Evolutionary conservation across 2,329 filamentous ascomycete species (phyloP), one percentile per base, ranked within the genome.

Genomic region (Penicillium sp.): DNA sequence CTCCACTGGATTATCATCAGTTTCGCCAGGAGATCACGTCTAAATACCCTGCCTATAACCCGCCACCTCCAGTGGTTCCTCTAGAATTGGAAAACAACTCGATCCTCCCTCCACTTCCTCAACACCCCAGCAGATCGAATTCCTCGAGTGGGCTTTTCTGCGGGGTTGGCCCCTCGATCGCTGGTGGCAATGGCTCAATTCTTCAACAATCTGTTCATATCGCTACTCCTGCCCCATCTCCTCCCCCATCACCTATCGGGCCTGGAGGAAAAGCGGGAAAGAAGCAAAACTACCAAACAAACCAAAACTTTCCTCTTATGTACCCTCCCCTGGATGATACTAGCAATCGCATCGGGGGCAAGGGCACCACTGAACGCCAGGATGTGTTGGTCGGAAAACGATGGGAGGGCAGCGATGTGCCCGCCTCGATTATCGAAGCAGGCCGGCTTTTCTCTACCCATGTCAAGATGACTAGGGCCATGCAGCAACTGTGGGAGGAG

Each of bases 231-330:
- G 91, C 90, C 0, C 93, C 93, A 1, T 98, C 93, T 0, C 93
- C 93, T 16, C 93, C 93, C 0, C 93, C 93, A 1, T 96, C 91
- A 1, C 93, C 93, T 7, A 84, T 84, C 21, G 90, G 79, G 1
- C 78, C 80, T 3, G 80, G 89, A 17, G 89, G 89, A 0, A 98
- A 97, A 64, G 87, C 86, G 36, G 90, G 86, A 1, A 98, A 98
- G 74, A 98, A 98, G 62, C 93, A 98, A 59, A 98, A 97, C 54
- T 98, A 98, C 58, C 93, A 98, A 64, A 98, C 93, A 0, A 98
- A 98, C 59, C 93, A 98, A 57, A 93, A 96, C 60, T 97, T 98
- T 51, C 93, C 93, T 0, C 97, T 98, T 60, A 82, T 98, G 70
- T 98, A 98, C 54, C 93, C 93, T 2, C 93, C 93, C 1, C 72